phyloP scores from a whole-genome alignment of 2,329 filamentous ascomycete species.

The Aspergillus pseudotamarii region DNA sequence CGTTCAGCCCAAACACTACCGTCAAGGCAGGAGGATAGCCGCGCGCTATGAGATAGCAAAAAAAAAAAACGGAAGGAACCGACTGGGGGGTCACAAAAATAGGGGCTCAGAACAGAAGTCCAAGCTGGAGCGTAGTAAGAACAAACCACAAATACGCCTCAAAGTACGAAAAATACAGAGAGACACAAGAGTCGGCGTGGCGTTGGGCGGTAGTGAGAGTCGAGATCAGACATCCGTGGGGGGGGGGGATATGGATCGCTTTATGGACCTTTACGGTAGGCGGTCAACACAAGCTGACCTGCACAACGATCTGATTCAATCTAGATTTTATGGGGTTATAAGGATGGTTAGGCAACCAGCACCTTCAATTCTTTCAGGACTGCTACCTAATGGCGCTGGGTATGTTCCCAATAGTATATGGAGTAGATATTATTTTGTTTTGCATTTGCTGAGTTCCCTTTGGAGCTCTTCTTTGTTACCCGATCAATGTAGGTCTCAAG shows the following conservation, averaged over 20 bases:
- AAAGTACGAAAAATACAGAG: slow-evolving; percentile 9
- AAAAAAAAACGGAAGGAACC: background rate
- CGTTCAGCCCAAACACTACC: slow-evolving; percentile 12
- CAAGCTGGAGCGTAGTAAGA: background rate
- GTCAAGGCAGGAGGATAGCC: slow-evolving; percentile 10
- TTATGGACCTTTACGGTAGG: slow-evolving; percentile 13
- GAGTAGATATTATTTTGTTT: background rate
- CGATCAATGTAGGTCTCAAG: background rate
- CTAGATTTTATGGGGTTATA: slow-evolving; percentile 4
- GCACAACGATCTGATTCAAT: slow-evolving; percentile 3
- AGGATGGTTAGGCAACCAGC: slow-evolving; percentile 5
- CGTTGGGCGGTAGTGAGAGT: slow-evolving; percentile 23
- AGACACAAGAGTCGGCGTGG: slow-evolving; percentile 19
- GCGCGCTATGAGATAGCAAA: slow-evolving; percentile 8
- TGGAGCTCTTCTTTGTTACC: background rate
- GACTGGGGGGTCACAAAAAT: background rate
- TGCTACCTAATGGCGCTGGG: background rate
- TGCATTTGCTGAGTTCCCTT: background rate
- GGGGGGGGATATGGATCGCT: slow-evolving; percentile 6
- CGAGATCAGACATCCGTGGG: slow-evolving; percentile 13
- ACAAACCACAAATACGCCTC: slow-evolving; percentile 1
- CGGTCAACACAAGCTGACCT: slow-evolving; percentile 13
- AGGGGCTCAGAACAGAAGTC: background rate
- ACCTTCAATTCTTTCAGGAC: background rate
- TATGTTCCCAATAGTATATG: background rate